These are phyloP conservation scores for Alloascoidea hylecoeti DNA, from an alignment of 805 yeast species.

Conservation along the genomic window DNA sequence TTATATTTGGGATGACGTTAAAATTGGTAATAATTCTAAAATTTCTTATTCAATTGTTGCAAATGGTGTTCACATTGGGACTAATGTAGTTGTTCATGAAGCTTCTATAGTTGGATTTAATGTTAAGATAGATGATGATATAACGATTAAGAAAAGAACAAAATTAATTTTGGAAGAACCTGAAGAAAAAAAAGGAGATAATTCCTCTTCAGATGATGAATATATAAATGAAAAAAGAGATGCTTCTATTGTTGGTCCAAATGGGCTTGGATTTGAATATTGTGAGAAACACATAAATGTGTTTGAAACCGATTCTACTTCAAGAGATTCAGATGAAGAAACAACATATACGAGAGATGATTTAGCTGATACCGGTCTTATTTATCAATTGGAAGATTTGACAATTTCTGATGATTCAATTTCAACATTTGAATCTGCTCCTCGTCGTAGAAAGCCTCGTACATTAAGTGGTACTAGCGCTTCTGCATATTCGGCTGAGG, in stretches of 20 bases:
- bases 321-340: conserved; percentile 5
- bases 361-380: not conserved
- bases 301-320: conserved; percentile 25
- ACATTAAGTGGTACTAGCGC: conserved; percentile 18
- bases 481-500: conserved; percentile 12
- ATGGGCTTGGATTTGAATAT: conserved; percentile 36
- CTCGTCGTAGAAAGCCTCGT: conserved; percentile 23
- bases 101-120: conserved; percentile 72
- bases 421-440: not conserved
- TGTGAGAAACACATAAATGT: conserved; percentile 26
- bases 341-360: not conserved
- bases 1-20: conserved; percentile 77
- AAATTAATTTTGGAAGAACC: conserved; percentile 6
- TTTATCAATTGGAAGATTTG: not conserved
- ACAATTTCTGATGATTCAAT: not conserved
- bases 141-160: conserved; percentile 23
- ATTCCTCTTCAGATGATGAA: conserved; percentile 5
- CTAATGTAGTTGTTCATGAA: conserved; percentile 36
- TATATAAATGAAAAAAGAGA: conserved; percentile 13
- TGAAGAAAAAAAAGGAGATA: conserved; percentile 4
- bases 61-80: conserved; percentile 38
- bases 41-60: conserved; percentile 64
- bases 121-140: conserved; percentile 47
- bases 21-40: conserved; percentile 48
- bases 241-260: conserved; percentile 26